These are phyloP conservation scores for Blastobotrys americana DNA, from an alignment of 805 yeast genomes.

Conservation along the genomic window DNA sequence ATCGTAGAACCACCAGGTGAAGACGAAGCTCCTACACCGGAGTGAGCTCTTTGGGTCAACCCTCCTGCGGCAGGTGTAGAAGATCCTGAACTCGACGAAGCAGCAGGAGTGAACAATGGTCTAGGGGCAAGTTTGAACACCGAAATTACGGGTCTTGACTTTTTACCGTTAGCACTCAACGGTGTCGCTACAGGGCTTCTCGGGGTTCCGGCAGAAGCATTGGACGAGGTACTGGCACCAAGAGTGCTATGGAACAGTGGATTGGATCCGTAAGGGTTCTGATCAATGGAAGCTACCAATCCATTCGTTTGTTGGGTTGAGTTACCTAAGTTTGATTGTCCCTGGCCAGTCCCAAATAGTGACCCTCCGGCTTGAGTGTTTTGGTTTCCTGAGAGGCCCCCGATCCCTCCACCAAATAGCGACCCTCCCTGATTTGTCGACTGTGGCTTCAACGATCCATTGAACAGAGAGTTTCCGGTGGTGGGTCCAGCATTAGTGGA, in stretches of 20 bases:
- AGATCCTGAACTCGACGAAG: neutral
- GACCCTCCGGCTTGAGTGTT: constrained; percentile 4
- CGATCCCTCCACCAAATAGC: constrained; percentile 2
- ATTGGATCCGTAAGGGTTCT: constrained; percentile 74
- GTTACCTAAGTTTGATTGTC: constrained; percentile 20
- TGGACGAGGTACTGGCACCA: constrained; percentile 32
- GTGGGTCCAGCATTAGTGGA: constrained; percentile 18
- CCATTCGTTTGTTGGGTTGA: constrained; percentile 21
- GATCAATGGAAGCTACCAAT: constrained; percentile 33
- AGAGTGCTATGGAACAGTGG: constrained; percentile 46
- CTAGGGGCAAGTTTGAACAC: constrained; percentile 62
- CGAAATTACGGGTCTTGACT: constrained; percentile 53
- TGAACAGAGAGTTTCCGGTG: constrained; percentile 20
- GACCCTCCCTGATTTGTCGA: constrained; percentile 8
- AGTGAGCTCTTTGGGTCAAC: neutral
- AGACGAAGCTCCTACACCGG: no score
- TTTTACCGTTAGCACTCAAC: constrained; percentile 31
- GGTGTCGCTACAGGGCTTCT: constrained; percentile 43
- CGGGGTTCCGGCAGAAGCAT: constrained; percentile 23
- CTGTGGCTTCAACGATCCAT: constrained; percentile 7
- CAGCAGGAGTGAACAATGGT: constrained; percentile 38
- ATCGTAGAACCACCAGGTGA: neutral
- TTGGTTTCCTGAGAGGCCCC: constrained; percentile 3
- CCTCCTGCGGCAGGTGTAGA: neutral
- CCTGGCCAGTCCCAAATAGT: constrained; percentile 7